Base-by-base conservation (phyloP, 495 filamentous ascomycete species). In the Aspergillus sparsus region DNA sequence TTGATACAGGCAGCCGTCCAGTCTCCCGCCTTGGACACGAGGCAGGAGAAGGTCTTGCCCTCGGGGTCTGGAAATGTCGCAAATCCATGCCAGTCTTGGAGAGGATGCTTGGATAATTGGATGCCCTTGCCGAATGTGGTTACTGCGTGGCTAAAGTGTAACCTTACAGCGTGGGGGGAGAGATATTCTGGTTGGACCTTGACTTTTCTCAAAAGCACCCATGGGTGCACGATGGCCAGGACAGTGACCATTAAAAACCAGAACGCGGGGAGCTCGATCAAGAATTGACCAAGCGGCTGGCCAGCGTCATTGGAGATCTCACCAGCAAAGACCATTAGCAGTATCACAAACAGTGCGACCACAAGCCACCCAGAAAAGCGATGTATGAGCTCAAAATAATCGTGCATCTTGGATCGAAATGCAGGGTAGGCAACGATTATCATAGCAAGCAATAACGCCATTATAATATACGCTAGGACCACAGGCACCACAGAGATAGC, bases 11-110 rank as follows among this genome's bases (percentile, higher is more conserved):
- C 74, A 37, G 75, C 70, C 10, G 91, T 95, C 89, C 89, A 95
- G 78, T 93, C 90, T n/a, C 91, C 91, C 1, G 89, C 90, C 66
- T 89, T 87, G 60, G 88, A 90, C 47, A 93, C 76, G 45, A 94
- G 75, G 54, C 89, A 76, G 15, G 86, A 90, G 71, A 89, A 91
- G 50, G 64, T 67, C 55, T 78, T 61, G 55, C 67, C 57, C 12
- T 68, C 64, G 6, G 69, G 72, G 56, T 80, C 74, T 6, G 75
- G 84, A 65, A 94, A 90, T 21, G 87, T 87, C 16, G 90, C 91
- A 63, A 95, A 95, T 7, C 87, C 82, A 73, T 95, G 91, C 82
- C 87, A 91, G 77, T 95, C 90, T 11, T 77, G 82, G 53, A 94
- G 73, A 0, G 86, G 77, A 76, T 82, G 70, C 52, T 81, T 77